Conservation (phyloP, 1,284 basidiomycete genomes). For the Phylloboletellus chloephorus region DNA sequence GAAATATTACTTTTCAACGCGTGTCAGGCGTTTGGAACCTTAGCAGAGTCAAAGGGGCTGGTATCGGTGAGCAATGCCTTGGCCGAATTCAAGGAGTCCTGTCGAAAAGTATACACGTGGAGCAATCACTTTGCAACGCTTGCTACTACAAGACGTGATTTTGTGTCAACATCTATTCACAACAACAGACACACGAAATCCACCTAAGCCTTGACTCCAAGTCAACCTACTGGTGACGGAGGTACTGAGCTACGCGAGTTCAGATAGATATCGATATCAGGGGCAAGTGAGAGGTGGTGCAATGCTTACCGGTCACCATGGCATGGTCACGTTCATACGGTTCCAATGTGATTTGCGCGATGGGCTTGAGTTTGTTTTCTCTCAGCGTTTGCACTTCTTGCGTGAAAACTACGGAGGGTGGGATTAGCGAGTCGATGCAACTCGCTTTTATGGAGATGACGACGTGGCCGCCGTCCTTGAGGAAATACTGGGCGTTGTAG, state of each 20-base stretch:
- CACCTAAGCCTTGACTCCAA: not conserved
- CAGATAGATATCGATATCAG: not conserved
- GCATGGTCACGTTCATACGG: conserved; percentile 81
- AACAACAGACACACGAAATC: conserved; percentile 4
- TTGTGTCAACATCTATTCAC: conserved; percentile 19
- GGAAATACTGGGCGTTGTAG: conserved; percentile 92
- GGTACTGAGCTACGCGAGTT: conserved; percentile 53
- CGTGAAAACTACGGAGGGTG: conserved; percentile 88
- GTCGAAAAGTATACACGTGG: conserved; percentile 13
- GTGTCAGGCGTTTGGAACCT: too few relatives aligned
- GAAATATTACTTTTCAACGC: too few relatives aligned
- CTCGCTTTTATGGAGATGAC: conserved; percentile 99
- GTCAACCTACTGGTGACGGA: conserved; percentile 39
- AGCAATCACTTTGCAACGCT: conserved; percentile 1
- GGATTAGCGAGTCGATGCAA: conserved; percentile 95
- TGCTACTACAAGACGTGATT: conserved; percentile 12
- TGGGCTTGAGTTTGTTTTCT: conserved; percentile 80
- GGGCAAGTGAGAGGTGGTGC: not conserved
- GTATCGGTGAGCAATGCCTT: too few relatives aligned
- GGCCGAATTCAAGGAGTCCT: too few relatives aligned
- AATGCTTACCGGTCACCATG: conserved; percentile 63
- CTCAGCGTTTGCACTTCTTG: conserved; percentile 85
- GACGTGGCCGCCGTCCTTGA: conserved; percentile 90
- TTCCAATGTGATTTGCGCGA: conserved; percentile 91
- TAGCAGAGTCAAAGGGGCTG: too few relatives aligned